A percentile compares a stretch with the other conserved stretches of the same genome.
Evolutionary conservation across 2,329 filamentous ascomycete species (phyloP).

Genomic region (Pseudogymnoascus sp.): DNA sequence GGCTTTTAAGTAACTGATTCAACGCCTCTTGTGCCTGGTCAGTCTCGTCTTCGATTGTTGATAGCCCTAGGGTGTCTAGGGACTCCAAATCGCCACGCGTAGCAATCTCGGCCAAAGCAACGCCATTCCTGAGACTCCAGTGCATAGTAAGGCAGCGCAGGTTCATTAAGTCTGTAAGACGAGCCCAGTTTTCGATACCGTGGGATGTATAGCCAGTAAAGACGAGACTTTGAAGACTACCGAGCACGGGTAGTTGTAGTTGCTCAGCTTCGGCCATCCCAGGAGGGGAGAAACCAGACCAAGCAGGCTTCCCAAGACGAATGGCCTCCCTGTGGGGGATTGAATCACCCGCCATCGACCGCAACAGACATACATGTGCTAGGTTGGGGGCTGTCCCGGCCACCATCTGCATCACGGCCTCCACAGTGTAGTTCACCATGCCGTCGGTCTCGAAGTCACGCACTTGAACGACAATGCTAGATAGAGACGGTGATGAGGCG

Average conservation of each 20-base stretch:
- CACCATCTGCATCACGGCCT: neutral
- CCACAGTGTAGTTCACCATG: neutral
- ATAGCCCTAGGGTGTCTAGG: neutral
- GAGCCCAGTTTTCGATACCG: too few species aligned
- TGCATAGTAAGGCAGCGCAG: neutral
- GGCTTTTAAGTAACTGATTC: too few species aligned
- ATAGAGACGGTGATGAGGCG: neutral
- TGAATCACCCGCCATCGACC: neutral
- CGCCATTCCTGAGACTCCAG: neutral
- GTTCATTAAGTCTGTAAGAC: neutral
- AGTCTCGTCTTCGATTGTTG: neutral
- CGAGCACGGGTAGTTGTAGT: neutral
- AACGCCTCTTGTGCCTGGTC: too few species aligned
- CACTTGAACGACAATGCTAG: neutral
- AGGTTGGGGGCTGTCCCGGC: neutral
- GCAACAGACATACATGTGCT: neutral
- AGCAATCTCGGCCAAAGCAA: too few species aligned
- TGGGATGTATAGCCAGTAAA: too few species aligned
- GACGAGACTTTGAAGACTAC: neutral
- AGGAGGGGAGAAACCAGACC: neutral
- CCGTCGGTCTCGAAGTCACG: too few species aligned
- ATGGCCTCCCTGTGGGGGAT: neutral
- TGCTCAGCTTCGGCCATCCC: too few species aligned
- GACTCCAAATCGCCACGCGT: neutral
- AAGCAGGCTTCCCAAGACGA: neutral